Percentiles rank a stretch among this genome's conserved stretches.
phyloP scores from a whole-genome alignment of 202 grass and related monocot species.

The Bolboschoenoplectus hybrid region DNA sequence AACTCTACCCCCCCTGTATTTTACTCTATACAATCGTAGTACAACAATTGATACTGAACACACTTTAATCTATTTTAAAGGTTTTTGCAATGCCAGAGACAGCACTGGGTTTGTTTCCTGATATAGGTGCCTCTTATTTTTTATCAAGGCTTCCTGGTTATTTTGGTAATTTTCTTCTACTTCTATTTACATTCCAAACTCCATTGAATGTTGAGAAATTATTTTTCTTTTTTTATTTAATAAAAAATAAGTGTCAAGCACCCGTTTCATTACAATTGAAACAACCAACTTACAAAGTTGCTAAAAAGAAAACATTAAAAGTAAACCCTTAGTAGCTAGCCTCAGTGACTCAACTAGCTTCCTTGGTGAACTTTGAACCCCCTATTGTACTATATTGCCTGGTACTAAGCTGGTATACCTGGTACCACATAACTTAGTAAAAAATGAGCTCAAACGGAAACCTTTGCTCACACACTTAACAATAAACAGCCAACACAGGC shows the following conservation, averaged over 20 bases:
- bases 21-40: neutral
- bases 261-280: neutral
- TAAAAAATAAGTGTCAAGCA: neutral
- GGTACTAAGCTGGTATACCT: neutral
- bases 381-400: neutral
- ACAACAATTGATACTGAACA: conserved; percentile 9
- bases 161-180: conserved; percentile 61
- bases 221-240: neutral
- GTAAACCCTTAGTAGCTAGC: neutral
- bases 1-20: neutral
- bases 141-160: conserved; percentile 81
- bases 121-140: conserved; percentile 97
- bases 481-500: neutral
- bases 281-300: neutral
- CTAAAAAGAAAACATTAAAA: neutral
- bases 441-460: neutral
- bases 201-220: neutral
- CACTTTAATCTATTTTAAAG: conserved; percentile 48
- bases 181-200: neutral
- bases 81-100: conserved; percentile 99
- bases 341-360: neutral
- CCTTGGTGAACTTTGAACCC: neutral
- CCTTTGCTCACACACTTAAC: neutral
- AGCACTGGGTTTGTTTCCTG: conserved; percentile 82
- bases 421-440: neutral